phyloP scores from a whole-genome alignment of 495 filamentous ascomycete genomes.

The Xylaria scruposa region DNA sequence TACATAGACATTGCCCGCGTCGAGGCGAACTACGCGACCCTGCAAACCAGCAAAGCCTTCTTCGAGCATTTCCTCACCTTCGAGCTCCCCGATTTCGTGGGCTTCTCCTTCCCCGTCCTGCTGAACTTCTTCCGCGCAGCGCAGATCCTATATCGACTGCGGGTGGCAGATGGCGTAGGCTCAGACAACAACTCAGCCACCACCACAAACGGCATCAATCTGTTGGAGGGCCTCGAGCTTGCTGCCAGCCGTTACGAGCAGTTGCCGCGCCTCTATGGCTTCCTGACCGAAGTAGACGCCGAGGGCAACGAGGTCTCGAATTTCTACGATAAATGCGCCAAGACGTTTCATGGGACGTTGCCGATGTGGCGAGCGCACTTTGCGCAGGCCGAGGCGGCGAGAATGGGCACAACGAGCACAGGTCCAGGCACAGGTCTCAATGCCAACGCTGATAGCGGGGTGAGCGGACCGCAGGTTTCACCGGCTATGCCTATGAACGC shows the following conservation, averaged over 20 bases:
- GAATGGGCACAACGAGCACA: not conserved
- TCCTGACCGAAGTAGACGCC: constrained; percentile 30
- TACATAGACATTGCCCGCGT: constrained; percentile 30
- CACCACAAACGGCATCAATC: constrained; percentile 27
- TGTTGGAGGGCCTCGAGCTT: constrained; percentile 29
- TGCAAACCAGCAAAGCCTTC: constrained; percentile 32
- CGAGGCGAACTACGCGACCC: constrained; percentile 33
- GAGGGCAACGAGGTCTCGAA: constrained; percentile 25
- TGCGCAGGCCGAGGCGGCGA: constrained; percentile 27
- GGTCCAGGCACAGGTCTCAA: not conserved
- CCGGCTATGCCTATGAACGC: not conserved
- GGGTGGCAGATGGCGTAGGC: constrained; percentile 33
- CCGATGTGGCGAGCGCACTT: constrained; percentile 31
- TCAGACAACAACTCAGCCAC: constrained; percentile 31
- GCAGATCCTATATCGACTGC: constrained; percentile 38
- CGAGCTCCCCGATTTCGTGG: constrained; percentile 20
- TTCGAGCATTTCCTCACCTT: constrained; percentile 39
- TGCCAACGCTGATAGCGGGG: not conserved
- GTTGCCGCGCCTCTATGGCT: constrained; percentile 30
- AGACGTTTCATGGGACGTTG: constrained; percentile 31
- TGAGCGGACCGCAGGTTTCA: not conserved
- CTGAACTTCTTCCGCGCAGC: constrained; percentile 35
- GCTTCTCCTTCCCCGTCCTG: constrained; percentile 33
- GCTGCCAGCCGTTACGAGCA: constrained; percentile 25
- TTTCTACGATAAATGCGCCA: constrained; percentile 33